Evolutionary conservation across 331 rosid genomes (phyloP).

Genomic region (Quercus lobata): DNA sequence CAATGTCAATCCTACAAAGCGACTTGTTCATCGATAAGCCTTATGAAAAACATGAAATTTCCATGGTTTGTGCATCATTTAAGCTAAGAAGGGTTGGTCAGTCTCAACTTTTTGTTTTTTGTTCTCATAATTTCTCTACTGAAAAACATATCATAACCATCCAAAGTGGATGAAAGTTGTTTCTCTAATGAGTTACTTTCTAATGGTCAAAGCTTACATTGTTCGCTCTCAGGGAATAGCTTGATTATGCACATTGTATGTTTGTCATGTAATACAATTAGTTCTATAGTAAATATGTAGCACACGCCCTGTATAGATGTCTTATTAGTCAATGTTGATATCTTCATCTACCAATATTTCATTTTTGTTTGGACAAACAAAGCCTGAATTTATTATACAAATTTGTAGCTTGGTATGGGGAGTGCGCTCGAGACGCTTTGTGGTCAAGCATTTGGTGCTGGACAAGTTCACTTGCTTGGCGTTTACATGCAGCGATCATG

Average conservation of each 20-base stretch:
- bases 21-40: too few relatives aligned
- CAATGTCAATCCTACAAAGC: too few relatives aligned
- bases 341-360: background rate
- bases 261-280: background rate
- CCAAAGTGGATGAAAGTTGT: background rate
- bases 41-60: too few relatives aligned
- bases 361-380: too few relatives aligned
- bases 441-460: conserved; percentile 95
- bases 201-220: background rate
- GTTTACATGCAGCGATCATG: conserved; percentile 84
- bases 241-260: background rate
- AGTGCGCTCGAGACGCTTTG: conserved; percentile 89
- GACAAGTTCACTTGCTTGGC: conserved; percentile 68
- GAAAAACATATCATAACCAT: background rate
- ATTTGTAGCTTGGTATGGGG: conserved; percentile 84
- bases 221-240: background rate
- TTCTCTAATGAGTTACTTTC: background rate
- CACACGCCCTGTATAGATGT: background rate
- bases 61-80: too few relatives aligned
- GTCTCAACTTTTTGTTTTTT: too few relatives aligned
- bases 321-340: background rate
- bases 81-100: too few relatives aligned
- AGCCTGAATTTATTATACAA: background rate
- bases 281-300: background rate
- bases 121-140: background rate